These are phyloP conservation scores for Lyophyllum decastes DNA, from an alignment of 768 basidiomycete species.

Conservation along the genomic window DNA sequence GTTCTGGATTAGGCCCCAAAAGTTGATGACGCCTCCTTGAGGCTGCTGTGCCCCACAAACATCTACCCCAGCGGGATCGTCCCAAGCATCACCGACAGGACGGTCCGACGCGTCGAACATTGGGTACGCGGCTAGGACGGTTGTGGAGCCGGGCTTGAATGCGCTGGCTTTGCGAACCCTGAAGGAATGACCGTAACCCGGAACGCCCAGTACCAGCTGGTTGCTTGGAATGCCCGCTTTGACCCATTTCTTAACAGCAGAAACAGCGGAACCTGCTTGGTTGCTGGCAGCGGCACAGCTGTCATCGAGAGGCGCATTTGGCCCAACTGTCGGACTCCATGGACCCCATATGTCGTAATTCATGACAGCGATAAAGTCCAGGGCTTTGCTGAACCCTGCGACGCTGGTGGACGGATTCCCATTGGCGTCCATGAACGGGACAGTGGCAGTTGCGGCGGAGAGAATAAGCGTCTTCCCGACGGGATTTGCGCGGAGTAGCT, in stretches of 20 bases:
- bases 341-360: slow-evolving; percentile 72
- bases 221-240: slow-evolving; percentile 72
- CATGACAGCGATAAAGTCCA: slow-evolving; percentile 60
- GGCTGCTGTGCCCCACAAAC: slow-evolving; percentile 54
- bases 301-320: slow-evolving; percentile 88
- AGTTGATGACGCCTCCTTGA: slow-evolving; percentile 59
- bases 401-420: slow-evolving; percentile 68
- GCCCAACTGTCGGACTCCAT: slow-evolving; percentile 69
- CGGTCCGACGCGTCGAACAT: slow-evolving; percentile 49
- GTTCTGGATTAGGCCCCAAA: slow-evolving; percentile 61
- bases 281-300: slow-evolving; percentile 61
- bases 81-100: slow-evolving; percentile 68
- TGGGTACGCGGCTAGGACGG: slow-evolving; percentile 48
- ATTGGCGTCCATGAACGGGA: slow-evolving; percentile 39
- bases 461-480: slow-evolving; percentile 60
- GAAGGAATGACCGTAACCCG: slow-evolving; percentile 84
- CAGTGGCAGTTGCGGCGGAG: slow-evolving; percentile 42
- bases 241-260: slow-evolving; percentile 73
- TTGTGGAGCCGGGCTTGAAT: slow-evolving; percentile 37
- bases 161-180: slow-evolving; percentile 48
- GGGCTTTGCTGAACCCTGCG: slow-evolving; percentile 68
- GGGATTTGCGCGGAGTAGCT: slow-evolving; percentile 62
- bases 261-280: slow-evolving; percentile 74
- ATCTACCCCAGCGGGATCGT: slow-evolving; percentile 50
- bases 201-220: slow-evolving; percentile 77